phyloP scores from a whole-genome alignment of 441 rosid genomes.

The Corymbia citriodora region DNA sequence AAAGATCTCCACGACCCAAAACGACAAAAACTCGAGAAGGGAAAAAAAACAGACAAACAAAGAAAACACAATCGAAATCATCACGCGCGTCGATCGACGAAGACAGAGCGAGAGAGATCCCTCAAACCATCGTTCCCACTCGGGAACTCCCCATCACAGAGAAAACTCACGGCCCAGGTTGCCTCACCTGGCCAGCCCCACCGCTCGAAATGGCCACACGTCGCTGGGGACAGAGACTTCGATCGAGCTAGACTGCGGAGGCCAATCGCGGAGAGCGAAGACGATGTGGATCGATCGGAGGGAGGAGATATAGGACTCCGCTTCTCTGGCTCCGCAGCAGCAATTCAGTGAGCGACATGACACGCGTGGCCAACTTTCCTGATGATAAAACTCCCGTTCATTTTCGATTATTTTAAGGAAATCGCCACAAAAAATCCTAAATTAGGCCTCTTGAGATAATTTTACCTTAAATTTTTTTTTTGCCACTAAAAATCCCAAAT shows the following conservation, averaged over 20 bases:
- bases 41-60: not conserved
- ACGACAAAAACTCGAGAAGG: not conserved
- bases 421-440: too few relatives aligned
- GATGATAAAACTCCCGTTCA: not conserved
- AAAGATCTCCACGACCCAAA: not conserved
- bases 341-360: too few relatives aligned
- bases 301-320: not conserved
- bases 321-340: not conserved
- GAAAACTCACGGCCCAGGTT: not conserved
- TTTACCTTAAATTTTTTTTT: too few relatives aligned
- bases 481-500: too few relatives aligned
- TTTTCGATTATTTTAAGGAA: not conserved
- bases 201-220: not conserved
- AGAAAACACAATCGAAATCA: not conserved
- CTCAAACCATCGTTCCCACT: not conserved
- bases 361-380: too few relatives aligned
- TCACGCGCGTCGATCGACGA: not conserved
- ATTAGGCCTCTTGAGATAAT: too few relatives aligned
- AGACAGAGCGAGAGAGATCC: not conserved
- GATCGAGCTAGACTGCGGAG: not conserved
- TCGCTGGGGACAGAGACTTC: not conserved
- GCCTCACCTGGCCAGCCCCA: not conserved
- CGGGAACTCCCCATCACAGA: not conserved
- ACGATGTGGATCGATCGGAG: not conserved
- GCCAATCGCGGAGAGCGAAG: not conserved